phyloP scores from a whole-genome alignment of 257 asterid genomes.

The Capsicum rhomboideum region DNA sequence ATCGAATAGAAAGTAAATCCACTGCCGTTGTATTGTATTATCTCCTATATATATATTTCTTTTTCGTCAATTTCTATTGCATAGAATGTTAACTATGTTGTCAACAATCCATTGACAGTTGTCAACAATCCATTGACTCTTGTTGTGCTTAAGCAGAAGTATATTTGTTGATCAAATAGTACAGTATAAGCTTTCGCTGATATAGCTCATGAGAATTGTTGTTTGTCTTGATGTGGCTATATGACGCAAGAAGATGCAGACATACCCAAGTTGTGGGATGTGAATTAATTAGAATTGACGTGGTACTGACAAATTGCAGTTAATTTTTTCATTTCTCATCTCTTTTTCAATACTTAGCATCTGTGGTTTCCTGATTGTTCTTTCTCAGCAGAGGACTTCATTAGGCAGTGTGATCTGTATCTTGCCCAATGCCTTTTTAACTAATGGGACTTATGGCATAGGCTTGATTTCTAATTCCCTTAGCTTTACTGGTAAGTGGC shows the following conservation, averaged over 20 bases:
- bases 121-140: neutral
- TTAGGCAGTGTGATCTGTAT: neutral
- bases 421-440: neutral
- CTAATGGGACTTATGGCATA: neutral
- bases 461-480: neutral
- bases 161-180: neutral
- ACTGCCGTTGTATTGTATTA: neutral
- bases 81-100: neutral
- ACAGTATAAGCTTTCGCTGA: neutral
- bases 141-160: neutral
- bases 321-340: neutral
- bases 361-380: neutral
- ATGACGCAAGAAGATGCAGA: neutral
- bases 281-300: neutral
- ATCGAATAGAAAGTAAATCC: neutral
- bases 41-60: neutral
- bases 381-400: neutral
- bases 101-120: neutral
- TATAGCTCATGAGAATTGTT: neutral
- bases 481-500: neutral
- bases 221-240: neutral
- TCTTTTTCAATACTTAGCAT: neutral
- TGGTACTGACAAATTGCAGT: neutral
- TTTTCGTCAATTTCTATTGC: neutral
- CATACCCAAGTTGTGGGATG: neutral